Percentiles rank a stretch among this genome's conserved stretches.
Conservation (phyloP, 2,329 filamentous ascomycete genomes). For the Colletotrichum graminicola region DNA sequence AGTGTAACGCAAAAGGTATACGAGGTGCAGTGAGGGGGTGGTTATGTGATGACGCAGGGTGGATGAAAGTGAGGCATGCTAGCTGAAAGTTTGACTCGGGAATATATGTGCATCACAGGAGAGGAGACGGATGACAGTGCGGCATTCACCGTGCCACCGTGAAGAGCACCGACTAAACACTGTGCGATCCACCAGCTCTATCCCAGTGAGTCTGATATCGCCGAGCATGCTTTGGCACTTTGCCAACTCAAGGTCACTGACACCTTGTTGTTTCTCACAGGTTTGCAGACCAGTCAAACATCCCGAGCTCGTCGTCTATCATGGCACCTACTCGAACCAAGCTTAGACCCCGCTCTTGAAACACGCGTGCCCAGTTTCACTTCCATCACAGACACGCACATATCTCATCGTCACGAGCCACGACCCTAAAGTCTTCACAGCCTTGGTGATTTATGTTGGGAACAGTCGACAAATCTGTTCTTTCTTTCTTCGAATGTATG, state of each 20-base stretch:
- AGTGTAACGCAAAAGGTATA: too few relatives aligned
- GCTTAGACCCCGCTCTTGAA: not conserved
- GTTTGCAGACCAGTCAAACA: not conserved
- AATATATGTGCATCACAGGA: slow-evolving; percentile 17
- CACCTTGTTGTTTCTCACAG: not conserved
- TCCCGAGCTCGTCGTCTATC: not conserved
- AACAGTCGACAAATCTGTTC: slow-evolving; percentile 22
- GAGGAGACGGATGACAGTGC: slow-evolving; percentile 16
- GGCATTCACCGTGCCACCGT: not conserved
- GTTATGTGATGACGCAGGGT: slow-evolving; percentile 35
- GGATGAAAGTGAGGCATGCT: slow-evolving; percentile 29
- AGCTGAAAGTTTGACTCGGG: slow-evolving; percentile 31
- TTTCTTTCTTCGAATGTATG: not conserved
- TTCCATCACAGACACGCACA: too few relatives aligned
- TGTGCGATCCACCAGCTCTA: not conserved
- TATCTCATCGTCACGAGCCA: not conserved
- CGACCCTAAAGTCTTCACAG: not conserved
- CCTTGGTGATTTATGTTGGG: not conserved
- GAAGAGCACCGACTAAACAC: not conserved
- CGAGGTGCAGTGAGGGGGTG: not conserved
- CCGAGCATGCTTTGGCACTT: not conserved
- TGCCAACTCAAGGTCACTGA: not conserved
- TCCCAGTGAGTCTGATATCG: not conserved
- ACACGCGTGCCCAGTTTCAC: not conserved
- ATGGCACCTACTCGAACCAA: too few relatives aligned